These are phyloP conservation scores for Eudorina sp. DNA, from an alignment of 139 green algal species.

Conservation along the genomic window DNA sequence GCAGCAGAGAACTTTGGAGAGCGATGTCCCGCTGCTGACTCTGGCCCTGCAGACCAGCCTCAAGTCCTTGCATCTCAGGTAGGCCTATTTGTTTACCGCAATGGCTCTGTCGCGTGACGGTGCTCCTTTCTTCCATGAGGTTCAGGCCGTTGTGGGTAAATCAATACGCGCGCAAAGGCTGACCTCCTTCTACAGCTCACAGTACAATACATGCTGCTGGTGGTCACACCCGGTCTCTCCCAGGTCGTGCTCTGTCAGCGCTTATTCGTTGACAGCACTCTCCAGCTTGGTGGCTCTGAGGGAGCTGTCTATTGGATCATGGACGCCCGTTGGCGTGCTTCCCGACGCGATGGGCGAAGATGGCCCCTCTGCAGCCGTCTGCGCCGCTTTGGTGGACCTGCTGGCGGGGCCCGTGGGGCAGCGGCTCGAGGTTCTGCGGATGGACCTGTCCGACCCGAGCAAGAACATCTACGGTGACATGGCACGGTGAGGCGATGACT, in stretches of 20 bases:
- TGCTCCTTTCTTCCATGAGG: too few species aligned
- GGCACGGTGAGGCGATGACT: background rate
- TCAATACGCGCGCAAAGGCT: too few species aligned
- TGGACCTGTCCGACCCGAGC: background rate
- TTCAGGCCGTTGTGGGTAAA: too few species aligned
- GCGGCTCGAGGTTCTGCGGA: background rate
- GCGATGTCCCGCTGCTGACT: background rate
- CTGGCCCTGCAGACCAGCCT: background rate
- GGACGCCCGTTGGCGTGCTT: background rate
- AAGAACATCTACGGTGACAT: slow-evolving; percentile 3
- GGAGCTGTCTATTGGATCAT: slow-evolving; percentile 1
- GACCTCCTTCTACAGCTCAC: too few species aligned
- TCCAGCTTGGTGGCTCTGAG: background rate
- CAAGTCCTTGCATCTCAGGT: slow-evolving; percentile 24
- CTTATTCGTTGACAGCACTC: background rate
- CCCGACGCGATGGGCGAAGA: background rate
- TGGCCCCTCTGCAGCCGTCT: background rate
- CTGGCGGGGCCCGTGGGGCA: slow-evolving; percentile 9
- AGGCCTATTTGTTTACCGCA: too few species aligned
- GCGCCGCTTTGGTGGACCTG: background rate
- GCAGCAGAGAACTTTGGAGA: background rate
- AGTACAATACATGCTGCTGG: too few species aligned
- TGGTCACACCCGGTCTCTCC: background rate
- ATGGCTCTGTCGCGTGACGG: too few species aligned
- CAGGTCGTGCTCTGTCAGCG: slow-evolving; percentile 17